Percentiles rank a stretch among this genome's conserved stretches.
Conservation (phyloP, 495 filamentous ascomycete species). For the Aspergillus egyptiacus region DNA sequence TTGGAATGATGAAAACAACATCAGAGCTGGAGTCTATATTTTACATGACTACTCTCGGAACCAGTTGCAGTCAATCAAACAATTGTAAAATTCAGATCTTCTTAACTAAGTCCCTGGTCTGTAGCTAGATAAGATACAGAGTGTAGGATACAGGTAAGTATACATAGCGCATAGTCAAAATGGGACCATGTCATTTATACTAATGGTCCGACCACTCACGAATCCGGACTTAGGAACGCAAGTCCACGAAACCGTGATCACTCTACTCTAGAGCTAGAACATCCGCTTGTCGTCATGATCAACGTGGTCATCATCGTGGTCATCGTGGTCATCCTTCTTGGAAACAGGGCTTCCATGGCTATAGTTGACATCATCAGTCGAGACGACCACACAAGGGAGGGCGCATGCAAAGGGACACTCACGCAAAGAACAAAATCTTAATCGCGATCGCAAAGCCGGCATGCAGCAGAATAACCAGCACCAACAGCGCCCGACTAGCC, state of each 20-base stretch:
- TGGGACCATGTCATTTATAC: too few relatives aligned
- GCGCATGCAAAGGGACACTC: constrained; percentile 16
- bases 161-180: constrained; percentile 6
- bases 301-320: constrained; percentile 22
- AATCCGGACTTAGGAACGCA: constrained; percentile 3
- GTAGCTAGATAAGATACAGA: constrained; percentile 9
- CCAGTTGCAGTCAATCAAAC: constrained; percentile 38
- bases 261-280: constrained; percentile 20
- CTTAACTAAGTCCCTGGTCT: constrained; percentile 2
- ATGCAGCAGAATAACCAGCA: constrained; percentile 79
- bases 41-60: constrained; percentile 39
- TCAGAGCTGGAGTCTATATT: constrained; percentile 34
- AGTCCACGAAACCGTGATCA: background rate
- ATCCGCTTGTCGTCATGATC: constrained; percentile 26
- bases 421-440: constrained; percentile 94
- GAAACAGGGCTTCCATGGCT: constrained; percentile 60
- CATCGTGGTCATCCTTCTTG: constrained; percentile 42
- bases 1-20: constrained; percentile 43
- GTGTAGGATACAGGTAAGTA: background rate
- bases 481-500: constrained; percentile 79
- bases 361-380: constrained; percentile 15
- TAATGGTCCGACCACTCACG: too few relatives aligned
- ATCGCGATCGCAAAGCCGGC: constrained; percentile 85
- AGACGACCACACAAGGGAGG: background rate
- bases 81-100: constrained; percentile 36